Base-by-base conservation (phyloP, 805 yeast genomes). In the Starmerella asiatica region DNA sequence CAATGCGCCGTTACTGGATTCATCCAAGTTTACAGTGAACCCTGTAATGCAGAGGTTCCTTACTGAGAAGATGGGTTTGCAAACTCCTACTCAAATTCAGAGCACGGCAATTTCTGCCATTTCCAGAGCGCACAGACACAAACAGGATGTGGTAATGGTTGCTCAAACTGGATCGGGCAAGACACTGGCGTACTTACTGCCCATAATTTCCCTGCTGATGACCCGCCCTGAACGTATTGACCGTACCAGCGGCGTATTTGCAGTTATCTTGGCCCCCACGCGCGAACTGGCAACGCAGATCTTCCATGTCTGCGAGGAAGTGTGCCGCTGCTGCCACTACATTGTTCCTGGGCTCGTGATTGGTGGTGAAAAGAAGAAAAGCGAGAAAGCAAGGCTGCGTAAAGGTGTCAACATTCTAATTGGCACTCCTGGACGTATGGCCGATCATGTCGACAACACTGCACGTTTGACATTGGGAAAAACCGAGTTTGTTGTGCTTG, bases 81-180 rank as follows among this genome's bases (percentile, higher is more conserved):
- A 39, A 3, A 47, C 55, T 3, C 98, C 99, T 2, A 93, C 98
- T 0, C 75, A 73, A 50, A 83, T 91, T 49, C 99, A 91, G 60
- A 70, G 83, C 47, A 62, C 79, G 5, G 91, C 80, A 0, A 64
- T 85, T 8, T 94, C 97, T 11, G 17, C 64, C 66, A 37, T 56
- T 75, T 3, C 36, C 3, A 23, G 21, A 1, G 50, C 49, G 21
- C 49, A 71, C 5, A 51, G 59, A 12, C 50, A 56, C 7, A 62
- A 68, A 17, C 60, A 65, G 24, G 98, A 91, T 59, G 62, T 85
- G 40, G 80, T 91, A 49, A 80, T 91, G 34, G 93, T 85, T 55
- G 95, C 99, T 0, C 96, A 93, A 60, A 91, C 99, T 0, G 99
- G 99, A 38, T 86, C 97, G 0, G 99, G 99, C 59, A 91, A 91